phyloP scores from a whole-genome alignment of 495 filamentous ascomycete species.

The Annulohypoxylon stygium region DNA sequence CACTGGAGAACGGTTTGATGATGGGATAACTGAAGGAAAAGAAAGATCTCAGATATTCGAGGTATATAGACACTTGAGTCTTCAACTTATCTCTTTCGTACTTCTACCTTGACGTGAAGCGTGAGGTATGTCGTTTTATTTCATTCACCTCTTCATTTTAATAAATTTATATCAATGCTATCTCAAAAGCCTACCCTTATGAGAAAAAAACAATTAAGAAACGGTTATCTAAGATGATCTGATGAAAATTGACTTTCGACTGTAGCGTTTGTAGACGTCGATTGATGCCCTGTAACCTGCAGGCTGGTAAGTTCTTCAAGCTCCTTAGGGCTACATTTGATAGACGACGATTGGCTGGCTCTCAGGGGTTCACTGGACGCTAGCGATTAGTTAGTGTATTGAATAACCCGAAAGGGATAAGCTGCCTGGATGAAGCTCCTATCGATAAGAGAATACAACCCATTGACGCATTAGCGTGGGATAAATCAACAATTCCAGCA shows the following conservation, averaged over 20 bases:
- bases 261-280: too few relatives aligned
- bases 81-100: too few relatives aligned
- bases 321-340: background rate
- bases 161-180: too few relatives aligned
- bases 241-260: too few relatives aligned
- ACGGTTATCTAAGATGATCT: too few relatives aligned
- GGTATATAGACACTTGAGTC: background rate
- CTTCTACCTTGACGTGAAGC: too few relatives aligned
- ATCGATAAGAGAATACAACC: conserved; percentile 28
- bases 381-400: background rate
- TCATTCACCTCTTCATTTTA: too few relatives aligned
- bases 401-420: conserved; percentile 1
- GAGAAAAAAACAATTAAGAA: too few relatives aligned
- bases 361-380: background rate
- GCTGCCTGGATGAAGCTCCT: background rate
- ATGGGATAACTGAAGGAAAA: background rate
- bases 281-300: background rate
- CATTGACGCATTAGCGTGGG: conserved; percentile 16
- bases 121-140: too few relatives aligned
- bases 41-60: background rate
- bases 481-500: conserved; percentile 32
- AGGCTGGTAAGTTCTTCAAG: background rate
- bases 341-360: background rate
- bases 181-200: too few relatives aligned
- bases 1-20: conserved; percentile 5